Percentiles rank a stretch among this genome's conserved stretches.
Conservation (phyloP, 2,329 filamentous ascomycete species). For the Hypoxylon sp. region DNA sequence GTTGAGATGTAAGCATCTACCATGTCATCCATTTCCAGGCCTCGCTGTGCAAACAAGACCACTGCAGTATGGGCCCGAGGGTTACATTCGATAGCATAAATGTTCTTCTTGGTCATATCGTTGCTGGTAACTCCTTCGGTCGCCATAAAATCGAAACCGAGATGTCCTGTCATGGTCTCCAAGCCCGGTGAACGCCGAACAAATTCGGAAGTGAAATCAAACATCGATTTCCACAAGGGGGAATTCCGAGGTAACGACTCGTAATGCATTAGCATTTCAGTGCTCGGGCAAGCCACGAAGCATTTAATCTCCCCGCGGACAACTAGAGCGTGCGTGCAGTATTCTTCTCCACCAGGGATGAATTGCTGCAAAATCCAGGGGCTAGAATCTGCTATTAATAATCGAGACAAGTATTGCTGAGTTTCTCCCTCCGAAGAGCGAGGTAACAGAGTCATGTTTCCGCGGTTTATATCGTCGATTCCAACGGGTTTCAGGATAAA, state of each 20-base stretch:
- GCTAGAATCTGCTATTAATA: constrained; percentile 67
- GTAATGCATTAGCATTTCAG: constrained; percentile 77
- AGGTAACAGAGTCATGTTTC: constrained; percentile 76
- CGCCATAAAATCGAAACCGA: constrained; percentile 80
- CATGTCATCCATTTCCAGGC: constrained; percentile 61
- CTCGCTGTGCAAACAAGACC: constrained; percentile 67
- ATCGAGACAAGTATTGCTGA: constrained; percentile 64
- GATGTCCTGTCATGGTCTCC: constrained; percentile 73
- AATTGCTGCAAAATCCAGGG: constrained; percentile 80
- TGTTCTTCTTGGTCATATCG: constrained; percentile 54
- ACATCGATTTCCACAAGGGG: constrained; percentile 71
- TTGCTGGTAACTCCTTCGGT: constrained; percentile 56
- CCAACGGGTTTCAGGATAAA: constrained; percentile 78
- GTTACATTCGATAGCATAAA: constrained; percentile 81
- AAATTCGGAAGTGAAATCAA: constrained; percentile 74
- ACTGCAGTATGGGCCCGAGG: constrained; percentile 78
- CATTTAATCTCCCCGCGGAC: constrained; percentile 74
- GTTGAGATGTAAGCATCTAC: constrained; percentile 67
- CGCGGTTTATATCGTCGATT: constrained; percentile 71
- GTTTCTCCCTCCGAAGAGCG: constrained; percentile 68
- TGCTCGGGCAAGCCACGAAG: constrained; percentile 76
- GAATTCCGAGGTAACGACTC: constrained; percentile 68
- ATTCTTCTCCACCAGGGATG: constrained; percentile 72
- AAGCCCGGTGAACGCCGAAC: constrained; percentile 62
- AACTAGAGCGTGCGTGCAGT: constrained; percentile 79